A percentile compares a stretch with the other conserved stretches of the same genome.
Conservation (phyloP, 495 filamentous ascomycete species). For the Talaromyces stipitatus region DNA sequence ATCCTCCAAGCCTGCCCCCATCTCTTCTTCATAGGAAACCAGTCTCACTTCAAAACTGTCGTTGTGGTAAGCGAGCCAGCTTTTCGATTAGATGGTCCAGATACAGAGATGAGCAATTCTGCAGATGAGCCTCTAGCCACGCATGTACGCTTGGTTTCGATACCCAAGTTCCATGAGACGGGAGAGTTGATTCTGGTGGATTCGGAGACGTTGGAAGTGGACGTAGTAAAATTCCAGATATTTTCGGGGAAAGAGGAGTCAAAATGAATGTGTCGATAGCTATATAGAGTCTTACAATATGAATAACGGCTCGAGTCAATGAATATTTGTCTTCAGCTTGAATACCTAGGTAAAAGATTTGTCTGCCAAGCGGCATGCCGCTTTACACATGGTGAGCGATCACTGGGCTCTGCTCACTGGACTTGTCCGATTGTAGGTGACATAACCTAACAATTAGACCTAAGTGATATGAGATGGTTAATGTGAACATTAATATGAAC, state of each 20-base stretch:
- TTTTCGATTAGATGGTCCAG: conserved; percentile 25
- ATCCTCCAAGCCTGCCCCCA: conserved; percentile 79
- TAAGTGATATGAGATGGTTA: no score
- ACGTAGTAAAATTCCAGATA: conserved; percentile 58
- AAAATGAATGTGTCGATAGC: conserved; percentile 19
- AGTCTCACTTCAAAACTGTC: conserved; percentile 71
- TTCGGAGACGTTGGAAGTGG: conserved; percentile 70
- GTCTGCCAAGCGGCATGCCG: no score
- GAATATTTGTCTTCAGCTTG: no score
- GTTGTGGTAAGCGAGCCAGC: conserved; percentile 49
- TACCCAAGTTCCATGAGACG: conserved; percentile 77
- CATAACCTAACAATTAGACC: no score
- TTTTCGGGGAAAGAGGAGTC: conserved; percentile 38
- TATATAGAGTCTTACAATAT: background rate
- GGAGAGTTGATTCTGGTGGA: conserved; percentile 81
- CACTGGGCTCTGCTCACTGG: no score
- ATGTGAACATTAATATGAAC: no score
- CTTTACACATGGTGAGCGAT: no score
- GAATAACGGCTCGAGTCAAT: no score
- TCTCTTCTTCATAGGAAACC: conserved; percentile 84
- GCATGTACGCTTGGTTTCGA: conserved; percentile 62
- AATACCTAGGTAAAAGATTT: no score
- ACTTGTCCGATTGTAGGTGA: no score
- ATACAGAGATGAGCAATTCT: conserved; percentile 35
- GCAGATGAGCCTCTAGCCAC: conserved; percentile 45